Conservation (phyloP, 305 asterid genomes). For the Petunia hybrid region DNA sequence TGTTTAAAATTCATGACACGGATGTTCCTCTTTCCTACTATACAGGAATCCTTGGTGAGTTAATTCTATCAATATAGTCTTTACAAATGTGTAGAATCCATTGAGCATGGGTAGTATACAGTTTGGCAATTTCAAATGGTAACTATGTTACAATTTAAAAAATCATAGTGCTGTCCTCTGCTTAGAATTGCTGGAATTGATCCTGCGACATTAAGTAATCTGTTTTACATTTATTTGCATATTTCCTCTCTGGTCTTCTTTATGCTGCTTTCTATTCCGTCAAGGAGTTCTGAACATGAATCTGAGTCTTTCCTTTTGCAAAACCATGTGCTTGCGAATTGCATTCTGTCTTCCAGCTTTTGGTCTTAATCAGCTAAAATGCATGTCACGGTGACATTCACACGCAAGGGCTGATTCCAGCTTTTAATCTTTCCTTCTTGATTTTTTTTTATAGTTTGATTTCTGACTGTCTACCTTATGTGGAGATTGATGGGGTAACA, state of each 20-base stretch:
- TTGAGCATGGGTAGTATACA: neutral
- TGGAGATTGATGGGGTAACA: neutral
- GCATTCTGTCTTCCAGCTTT: neutral
- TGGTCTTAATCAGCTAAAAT: neutral
- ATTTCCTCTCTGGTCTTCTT: too few species aligned
- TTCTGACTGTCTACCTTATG: neutral
- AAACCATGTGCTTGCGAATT: neutral
- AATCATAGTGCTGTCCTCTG: neutral
- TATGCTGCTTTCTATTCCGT: too few species aligned
- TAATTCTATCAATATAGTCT: neutral
- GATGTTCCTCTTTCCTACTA: conserved; percentile 78
- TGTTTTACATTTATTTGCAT: neutral
- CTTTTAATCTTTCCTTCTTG: neutral
- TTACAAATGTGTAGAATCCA: neutral
- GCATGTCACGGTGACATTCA: neutral
- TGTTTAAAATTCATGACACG: conserved; percentile 50
- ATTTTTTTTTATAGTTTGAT: neutral
- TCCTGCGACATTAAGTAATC: neutral
- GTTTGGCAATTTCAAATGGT: neutral
- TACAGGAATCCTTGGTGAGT: conserved; percentile 69
- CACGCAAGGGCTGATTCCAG: neutral
- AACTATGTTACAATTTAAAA: neutral
- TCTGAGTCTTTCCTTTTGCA: neutral
- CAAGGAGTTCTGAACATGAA: neutral
- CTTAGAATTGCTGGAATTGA: neutral